Evolutionary conservation across 805 yeast genomes (phyloP).

Genomic region (Cyberlindnera nakhonratchasimensis): DNA sequence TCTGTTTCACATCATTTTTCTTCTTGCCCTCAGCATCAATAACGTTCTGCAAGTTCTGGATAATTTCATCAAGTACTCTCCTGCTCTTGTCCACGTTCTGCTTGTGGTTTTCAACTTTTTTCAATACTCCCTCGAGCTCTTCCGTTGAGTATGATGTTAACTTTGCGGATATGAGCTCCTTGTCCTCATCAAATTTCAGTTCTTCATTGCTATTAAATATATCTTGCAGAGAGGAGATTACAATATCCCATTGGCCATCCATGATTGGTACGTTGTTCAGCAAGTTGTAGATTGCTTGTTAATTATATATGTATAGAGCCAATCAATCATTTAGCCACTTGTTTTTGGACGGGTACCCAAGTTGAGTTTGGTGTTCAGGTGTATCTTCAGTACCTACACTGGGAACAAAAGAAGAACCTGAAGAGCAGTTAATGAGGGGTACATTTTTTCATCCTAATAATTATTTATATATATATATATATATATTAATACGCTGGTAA

Average conservation of each 20-base stretch:
- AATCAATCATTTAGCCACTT: no score
- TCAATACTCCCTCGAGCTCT: conserved; percentile 39
- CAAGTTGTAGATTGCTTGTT: no score
- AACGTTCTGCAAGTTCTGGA: conserved; percentile 45
- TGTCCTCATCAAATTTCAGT: conserved; percentile 43
- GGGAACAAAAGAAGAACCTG: no score
- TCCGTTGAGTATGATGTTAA: conserved; percentile 33
- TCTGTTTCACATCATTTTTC: conserved; percentile 25
- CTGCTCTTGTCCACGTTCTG: conserved; percentile 54
- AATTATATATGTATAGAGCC: no score
- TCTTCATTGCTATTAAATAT: conserved; percentile 60
- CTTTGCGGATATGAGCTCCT: conserved; percentile 28
- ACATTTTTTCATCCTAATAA: no score
- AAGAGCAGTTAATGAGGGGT: no score
- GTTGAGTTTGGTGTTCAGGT: not conserved
- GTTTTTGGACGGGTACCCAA: not conserved
- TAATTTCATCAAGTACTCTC: conserved; percentile 38
- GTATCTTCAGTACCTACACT: no score
- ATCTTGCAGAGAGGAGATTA: conserved; percentile 64
- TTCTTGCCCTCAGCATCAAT: conserved; percentile 31
- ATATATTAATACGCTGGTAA: no score
- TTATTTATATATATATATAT: no score
- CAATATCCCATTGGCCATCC: conserved; percentile 69
- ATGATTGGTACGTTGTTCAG: conserved; percentile 31
- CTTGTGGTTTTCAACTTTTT: conserved; percentile 47